A percentile compares a stretch with the other conserved stretches of the same genome.
Conservation (phyloP, 495 filamentous ascomycete species). For the Penicillium steckii region DNA sequence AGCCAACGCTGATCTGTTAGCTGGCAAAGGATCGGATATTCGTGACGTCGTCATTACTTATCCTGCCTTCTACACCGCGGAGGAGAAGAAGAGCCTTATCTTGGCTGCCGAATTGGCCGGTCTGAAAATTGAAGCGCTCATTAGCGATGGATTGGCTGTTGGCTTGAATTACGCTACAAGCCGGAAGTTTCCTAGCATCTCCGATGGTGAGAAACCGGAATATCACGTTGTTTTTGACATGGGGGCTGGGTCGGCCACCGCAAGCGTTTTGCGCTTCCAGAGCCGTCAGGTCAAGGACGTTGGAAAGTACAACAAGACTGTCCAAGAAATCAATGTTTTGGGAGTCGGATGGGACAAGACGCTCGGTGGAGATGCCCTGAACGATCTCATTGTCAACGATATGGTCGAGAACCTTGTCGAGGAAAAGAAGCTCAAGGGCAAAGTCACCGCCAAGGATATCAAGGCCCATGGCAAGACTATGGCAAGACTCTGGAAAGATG, state of each 20-base stretch:
- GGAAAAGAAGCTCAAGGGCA: constrained; percentile 67
- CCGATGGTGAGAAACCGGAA: constrained; percentile 84
- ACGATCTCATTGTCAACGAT: constrained; percentile 81
- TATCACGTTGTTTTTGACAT: constrained; percentile 94
- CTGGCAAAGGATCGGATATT: constrained; percentile 72
- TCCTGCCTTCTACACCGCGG: constrained; percentile 84
- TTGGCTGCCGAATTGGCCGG: constrained; percentile 85
- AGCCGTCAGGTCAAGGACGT: constrained; percentile 86
- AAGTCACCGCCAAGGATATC: constrained; percentile 57
- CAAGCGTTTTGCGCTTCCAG: constrained; percentile 90
- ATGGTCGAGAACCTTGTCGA: constrained; percentile 79
- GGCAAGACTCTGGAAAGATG: constrained; percentile 87
- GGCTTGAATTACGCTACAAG: constrained; percentile 93
- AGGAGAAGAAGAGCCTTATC: constrained; percentile 80
- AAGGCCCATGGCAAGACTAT: constrained; percentile 78
- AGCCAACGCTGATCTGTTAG: constrained; percentile 80
- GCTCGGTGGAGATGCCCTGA: constrained; percentile 87
- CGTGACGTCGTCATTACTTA: constrained; percentile 85
- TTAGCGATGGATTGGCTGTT: constrained; percentile 90
- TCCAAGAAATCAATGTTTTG: constrained; percentile 88
- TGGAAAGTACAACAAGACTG: constrained; percentile 91
- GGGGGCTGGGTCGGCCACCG: constrained; percentile 96
- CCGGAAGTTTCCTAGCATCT: constrained; percentile 81
- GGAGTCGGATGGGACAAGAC: constrained; percentile 86
- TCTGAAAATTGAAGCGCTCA: constrained; percentile 75